These are phyloP conservation scores for Noccaea bulbosa DNA, from an alignment of 345 rosid genomes.

Conservation along the genomic window DNA sequence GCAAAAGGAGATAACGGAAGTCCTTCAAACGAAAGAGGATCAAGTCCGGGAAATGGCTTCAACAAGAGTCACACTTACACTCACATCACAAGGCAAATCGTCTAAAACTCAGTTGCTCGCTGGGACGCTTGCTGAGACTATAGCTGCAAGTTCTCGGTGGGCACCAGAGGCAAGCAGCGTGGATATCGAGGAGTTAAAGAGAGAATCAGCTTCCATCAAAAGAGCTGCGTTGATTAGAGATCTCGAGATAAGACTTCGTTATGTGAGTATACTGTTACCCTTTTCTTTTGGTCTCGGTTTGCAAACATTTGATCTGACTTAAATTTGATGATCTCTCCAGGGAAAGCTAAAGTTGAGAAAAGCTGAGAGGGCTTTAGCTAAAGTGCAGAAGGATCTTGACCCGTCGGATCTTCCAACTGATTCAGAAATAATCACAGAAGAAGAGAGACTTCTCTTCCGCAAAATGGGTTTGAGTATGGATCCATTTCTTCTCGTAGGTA, in stretches of 20 bases:
- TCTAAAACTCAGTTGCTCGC: constrained; percentile 58
- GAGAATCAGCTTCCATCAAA: constrained; percentile 57
- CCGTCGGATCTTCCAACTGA: constrained; percentile 83
- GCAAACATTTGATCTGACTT: constrained; percentile 4
- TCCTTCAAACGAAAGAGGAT: constrained; percentile 78
- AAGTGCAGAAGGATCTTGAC: constrained; percentile 70
- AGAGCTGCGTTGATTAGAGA: constrained; percentile 59
- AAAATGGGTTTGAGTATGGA: constrained; percentile 92
- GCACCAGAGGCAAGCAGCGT: constrained; percentile 57
- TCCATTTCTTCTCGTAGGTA: constrained; percentile 83
- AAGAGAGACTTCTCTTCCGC: constrained; percentile 84
- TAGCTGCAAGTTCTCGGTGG: constrained; percentile 84
- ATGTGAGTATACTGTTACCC: constrained; percentile 52
- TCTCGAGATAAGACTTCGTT: constrained; percentile 67
- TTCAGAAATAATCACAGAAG: constrained; percentile 76
- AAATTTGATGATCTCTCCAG: constrained; percentile 44
- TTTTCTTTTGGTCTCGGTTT: constrained; percentile 11
- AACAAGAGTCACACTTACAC: constrained; percentile 35
- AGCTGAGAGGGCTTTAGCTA: constrained; percentile 70
- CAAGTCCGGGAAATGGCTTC: constrained; percentile 60
- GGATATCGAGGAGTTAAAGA: constrained; percentile 68
- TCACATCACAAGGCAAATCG: constrained; percentile 45
- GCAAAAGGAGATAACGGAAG: constrained; percentile 51
- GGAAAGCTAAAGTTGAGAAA: constrained; percentile 68
- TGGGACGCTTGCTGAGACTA: constrained; percentile 89